Evolutionary conservation across 495 filamentous ascomycete species (phyloP).

Genomic region (Bombardia bombarda): DNA sequence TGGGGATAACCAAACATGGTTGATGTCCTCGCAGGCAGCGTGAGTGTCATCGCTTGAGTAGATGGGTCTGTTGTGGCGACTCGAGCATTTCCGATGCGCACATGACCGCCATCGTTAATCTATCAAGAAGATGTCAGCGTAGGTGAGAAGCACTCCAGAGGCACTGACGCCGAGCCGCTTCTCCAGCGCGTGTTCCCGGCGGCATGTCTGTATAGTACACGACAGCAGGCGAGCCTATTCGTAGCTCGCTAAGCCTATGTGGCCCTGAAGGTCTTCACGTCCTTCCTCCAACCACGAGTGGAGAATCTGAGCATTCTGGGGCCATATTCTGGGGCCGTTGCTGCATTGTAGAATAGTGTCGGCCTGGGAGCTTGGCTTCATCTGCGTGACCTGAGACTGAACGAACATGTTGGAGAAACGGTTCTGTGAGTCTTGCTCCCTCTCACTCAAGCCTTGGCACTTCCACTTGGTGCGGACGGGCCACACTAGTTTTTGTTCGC

Average conservation of each 20-base stretch:
- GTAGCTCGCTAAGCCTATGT: not conserved
- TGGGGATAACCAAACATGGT: not conserved
- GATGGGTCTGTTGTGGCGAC: constrained; percentile 16
- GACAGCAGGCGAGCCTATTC: not conserved
- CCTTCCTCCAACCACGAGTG: not conserved
- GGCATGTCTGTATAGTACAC: not conserved
- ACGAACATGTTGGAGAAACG: constrained; percentile 2
- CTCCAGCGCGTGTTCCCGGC: not conserved
- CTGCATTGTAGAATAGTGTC: not conserved
- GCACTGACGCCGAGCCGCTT: constrained; percentile 8
- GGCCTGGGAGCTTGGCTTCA: constrained; percentile 1
- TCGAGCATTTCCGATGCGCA: constrained; percentile 11
- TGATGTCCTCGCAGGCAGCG: no score
- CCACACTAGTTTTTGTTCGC: no score
- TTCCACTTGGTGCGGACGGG: no score
- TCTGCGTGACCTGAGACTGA: constrained; percentile 17
- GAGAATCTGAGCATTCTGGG: constrained; percentile 4
- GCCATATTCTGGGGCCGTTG: constrained; percentile 2
- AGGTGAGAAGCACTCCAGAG: not conserved
- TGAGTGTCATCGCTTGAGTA: not conserved
- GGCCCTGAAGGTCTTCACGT: not conserved
- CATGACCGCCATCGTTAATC: constrained; percentile 19
- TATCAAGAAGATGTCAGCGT: constrained; percentile 5
- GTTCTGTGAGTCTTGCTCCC: constrained; percentile 2
- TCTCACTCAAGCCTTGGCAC: not conserved